These are phyloP conservation scores for Gossypium anomalum DNA, from an alignment of 345 rosid species.

Conservation along the genomic window DNA sequence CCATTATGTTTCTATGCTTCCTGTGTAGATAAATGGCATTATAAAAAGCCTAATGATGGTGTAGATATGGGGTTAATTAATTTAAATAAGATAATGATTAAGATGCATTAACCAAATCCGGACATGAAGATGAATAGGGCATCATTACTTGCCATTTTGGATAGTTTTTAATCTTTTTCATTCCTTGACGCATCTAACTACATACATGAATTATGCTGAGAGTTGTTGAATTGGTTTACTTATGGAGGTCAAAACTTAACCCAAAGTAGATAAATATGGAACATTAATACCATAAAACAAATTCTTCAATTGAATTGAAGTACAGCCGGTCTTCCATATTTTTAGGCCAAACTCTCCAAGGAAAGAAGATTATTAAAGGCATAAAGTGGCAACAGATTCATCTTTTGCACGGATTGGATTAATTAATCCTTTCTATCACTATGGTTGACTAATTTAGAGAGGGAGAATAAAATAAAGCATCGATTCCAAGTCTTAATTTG, in stretches of 20 bases:
- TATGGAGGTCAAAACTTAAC: no score
- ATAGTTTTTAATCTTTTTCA: background rate
- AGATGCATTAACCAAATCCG: constrained; percentile 35
- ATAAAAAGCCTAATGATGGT: background rate
- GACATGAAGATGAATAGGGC: background rate
- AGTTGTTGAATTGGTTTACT: no score
- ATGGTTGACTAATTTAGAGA: background rate
- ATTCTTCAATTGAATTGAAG: no score
- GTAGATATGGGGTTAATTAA: constrained; percentile 13
- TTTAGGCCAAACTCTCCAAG: background rate
- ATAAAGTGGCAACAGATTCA: constrained; percentile 2
- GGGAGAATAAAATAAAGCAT: background rate
- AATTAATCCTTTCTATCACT: background rate
- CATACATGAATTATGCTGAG: no score
- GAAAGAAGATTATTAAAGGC: background rate
- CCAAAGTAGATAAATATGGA: no score
- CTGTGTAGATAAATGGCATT: constrained; percentile 13
- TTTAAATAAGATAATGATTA: constrained; percentile 25
- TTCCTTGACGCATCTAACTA: background rate
- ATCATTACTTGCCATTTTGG: constrained; percentile 8
- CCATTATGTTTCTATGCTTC: constrained; percentile 6
- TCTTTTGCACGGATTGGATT: background rate
- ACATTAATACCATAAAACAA: no score
- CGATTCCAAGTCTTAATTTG: background rate
- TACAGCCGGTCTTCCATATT: background rate